Conservation (phyloP, 1,139 yeast genomes). For the Neolecta irregularis region DNA sequence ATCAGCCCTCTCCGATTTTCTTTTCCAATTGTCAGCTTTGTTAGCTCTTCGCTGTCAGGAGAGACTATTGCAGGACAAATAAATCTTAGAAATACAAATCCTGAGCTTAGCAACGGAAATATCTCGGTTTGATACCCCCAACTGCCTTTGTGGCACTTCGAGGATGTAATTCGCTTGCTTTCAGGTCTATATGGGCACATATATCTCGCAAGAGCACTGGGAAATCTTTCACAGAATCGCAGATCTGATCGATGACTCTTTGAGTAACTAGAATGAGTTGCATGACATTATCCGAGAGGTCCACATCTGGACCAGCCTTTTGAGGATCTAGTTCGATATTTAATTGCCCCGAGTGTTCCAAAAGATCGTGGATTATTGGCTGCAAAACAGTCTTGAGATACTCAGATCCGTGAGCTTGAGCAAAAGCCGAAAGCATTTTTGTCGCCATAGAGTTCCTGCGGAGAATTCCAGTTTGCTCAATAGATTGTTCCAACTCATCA, state of each 20-base stretch:
- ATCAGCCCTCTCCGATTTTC: constrained; percentile 51
- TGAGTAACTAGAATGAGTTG: neutral
- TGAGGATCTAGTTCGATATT: neutral
- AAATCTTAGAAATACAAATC: constrained; percentile 62
- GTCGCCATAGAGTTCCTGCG: neutral
- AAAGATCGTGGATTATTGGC: neutral
- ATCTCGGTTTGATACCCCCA: too few relatives aligned
- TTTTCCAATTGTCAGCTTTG: constrained; percentile 18
- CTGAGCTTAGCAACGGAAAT: constrained; percentile 46
- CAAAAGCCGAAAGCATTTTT: neutral
- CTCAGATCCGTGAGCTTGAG: neutral
- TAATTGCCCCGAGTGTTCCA: neutral
- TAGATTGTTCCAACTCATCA: neutral
- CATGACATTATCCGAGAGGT: neutral
- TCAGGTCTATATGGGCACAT: too few relatives aligned
- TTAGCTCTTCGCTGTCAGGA: constrained; percentile 43
- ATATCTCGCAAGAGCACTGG: too few relatives aligned
- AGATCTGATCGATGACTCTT: neutral
- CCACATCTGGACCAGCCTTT: neutral
- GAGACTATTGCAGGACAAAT: constrained; percentile 77
- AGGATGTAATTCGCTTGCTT: too few relatives aligned
- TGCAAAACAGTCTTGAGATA: neutral
- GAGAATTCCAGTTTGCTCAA: neutral
- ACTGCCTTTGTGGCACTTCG: too few relatives aligned
- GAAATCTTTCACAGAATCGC: neutral